These are phyloP conservation scores for Aspergillus ellipticus DNA, from an alignment of 495 filamentous ascomycete genomes.

Conservation along the genomic window DNA sequence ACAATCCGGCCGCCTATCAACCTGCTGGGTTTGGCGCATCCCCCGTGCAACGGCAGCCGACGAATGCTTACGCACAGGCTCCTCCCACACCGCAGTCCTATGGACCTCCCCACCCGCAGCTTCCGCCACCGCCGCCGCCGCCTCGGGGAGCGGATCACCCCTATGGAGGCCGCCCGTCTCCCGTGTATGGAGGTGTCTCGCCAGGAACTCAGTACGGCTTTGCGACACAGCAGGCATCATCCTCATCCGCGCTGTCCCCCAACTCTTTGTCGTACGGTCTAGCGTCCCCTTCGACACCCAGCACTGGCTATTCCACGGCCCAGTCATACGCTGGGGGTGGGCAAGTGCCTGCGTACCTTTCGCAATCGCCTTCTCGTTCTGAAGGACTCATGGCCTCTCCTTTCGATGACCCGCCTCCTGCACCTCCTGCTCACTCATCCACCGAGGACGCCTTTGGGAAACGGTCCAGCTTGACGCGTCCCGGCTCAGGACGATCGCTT, in stretches of 20 bases:
- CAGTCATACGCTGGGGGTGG: constrained; percentile 25
- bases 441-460: constrained; percentile 27
- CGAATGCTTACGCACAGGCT: constrained; percentile 31
- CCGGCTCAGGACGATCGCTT: constrained; percentile 37
- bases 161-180: constrained; percentile 38
- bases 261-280: constrained; percentile 20
- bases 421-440: constrained; percentile 44
- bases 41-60: constrained; percentile 29
- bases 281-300: constrained; percentile 19
- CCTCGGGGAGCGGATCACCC: constrained; percentile 47
- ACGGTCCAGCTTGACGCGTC: constrained; percentile 31
- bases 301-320: constrained; percentile 18
- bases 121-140: constrained; percentile 46
- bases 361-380: constrained; percentile 26
- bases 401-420: constrained; percentile 43
- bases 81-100: constrained; percentile 34
- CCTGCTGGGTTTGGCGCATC: constrained; percentile 27
- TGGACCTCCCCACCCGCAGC: constrained; percentile 29
- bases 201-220: constrained; percentile 20
- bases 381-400: constrained; percentile 23
- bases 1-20: constrained; percentile 70
- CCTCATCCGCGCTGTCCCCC: constrained; percentile 12
- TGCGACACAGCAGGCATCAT: constrained; percentile 11
- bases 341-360: constrained; percentile 27
- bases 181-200: constrained; percentile 19